Evolutionary conservation across 1,284 basidiomycete species (phyloP).

Genomic region (Boletus sp.): DNA sequence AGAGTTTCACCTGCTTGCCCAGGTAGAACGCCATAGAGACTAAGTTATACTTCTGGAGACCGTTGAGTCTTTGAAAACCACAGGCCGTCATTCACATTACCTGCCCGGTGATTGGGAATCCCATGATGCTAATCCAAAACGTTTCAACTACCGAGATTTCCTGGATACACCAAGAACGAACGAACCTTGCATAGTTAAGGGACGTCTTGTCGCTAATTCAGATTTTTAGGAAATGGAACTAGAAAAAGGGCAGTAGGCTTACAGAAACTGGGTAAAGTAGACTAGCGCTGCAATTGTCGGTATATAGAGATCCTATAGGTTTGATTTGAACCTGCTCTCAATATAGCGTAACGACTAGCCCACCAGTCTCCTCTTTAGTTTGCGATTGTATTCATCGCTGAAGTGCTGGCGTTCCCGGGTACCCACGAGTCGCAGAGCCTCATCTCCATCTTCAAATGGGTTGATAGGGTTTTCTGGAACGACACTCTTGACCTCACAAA

Average conservation of each 20-base stretch:
- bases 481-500: background rate
- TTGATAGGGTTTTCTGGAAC: background rate
- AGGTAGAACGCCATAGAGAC: background rate
- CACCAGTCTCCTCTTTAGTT: slow-evolving; percentile 53
- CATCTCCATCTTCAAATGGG: slow-evolving; percentile 43
- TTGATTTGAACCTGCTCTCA: no score
- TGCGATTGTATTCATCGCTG: slow-evolving; percentile 49
- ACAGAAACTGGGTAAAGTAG: slow-evolving; percentile 65
- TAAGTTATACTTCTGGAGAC: background rate
- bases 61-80: background rate
- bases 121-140: slow-evolving; percentile 48
- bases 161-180: slow-evolving; percentile 26
- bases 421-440: slow-evolving; percentile 55
- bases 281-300: slow-evolving; percentile 59
- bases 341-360: no score
- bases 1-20: background rate
- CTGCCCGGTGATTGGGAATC: slow-evolving; percentile 45
- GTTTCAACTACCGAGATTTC: background rate
- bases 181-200: slow-evolving; percentile 56
- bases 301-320: slow-evolving; percentile 49
- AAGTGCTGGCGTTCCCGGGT: slow-evolving; percentile 39
- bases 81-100: background rate
- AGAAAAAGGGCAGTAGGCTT: slow-evolving; percentile 13
- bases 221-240: background rate
- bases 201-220: slow-evolving; percentile 54